Base-by-base conservation (phyloP, 805 yeast genomes). In the Clavispora asparagi region DNA sequence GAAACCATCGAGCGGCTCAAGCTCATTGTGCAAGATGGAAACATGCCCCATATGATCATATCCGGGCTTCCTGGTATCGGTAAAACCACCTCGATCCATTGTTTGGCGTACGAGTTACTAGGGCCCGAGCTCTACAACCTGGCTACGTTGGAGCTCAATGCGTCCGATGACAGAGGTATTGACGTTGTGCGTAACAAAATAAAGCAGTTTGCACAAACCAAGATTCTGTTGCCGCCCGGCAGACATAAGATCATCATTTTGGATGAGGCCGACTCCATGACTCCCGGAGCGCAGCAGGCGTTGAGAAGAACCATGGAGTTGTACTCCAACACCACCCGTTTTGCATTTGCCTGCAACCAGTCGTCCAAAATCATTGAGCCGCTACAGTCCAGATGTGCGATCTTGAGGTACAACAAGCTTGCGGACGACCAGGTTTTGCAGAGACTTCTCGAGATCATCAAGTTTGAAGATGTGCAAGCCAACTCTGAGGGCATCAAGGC, bases 21-120 rank as follows among this genome's bases (percentile, higher is more conserved):
- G 57, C 79, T 88, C 49, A 91, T 94, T 43, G 96, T 95, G 6
- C 68, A 78, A 41, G 96, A 91, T 58, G 99, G 99, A 29, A 94
- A 94, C 66, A 85, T 94, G 88, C 98, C 99, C 1, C 97, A 94
- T 67, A 73, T 94, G 78, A 91, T 94, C 56, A 86, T 94, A 39
- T 85, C 94, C n/a, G 96, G 99, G 3, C 70, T 89, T 40, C 99
- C 99, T 2, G 99, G 99, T 55, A 92, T 94, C 46, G 99, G 99
- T 37, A 94, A 94, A 63, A 94, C 99, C 2, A 94, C 99, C 0
- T 85, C 97, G 2, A 81, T 94, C 6, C 87, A 87, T 50, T 91
- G 97, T 68, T 76, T 94, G 27, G 97, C 98, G 0, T 77, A 80
- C 43, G 95, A 87, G 59, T 67, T 94, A 37, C 71, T 94, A 28